Evolutionary conservation across 495 filamentous ascomycete genomes (phyloP).

Genomic region (Penicillium dipodomyicola): DNA sequence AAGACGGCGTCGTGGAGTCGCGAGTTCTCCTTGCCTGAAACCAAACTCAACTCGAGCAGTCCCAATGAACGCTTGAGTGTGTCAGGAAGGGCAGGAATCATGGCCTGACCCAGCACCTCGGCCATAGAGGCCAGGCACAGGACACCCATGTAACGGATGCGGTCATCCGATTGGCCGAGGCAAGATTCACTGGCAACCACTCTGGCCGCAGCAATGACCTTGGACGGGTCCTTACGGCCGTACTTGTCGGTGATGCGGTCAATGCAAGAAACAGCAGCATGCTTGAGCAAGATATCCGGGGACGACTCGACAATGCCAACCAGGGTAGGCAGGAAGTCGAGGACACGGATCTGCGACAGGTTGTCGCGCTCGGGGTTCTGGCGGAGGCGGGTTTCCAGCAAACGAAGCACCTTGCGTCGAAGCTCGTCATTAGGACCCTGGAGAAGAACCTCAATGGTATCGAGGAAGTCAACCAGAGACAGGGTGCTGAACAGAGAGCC

Average conservation of each 20-base stretch:
- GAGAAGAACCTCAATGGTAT: constrained; percentile 74
- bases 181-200: constrained; percentile 74
- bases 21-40: constrained; percentile 48
- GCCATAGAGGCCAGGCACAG: constrained; percentile 84
- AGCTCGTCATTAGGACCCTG: constrained; percentile 67
- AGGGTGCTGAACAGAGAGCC: constrained; percentile 72
- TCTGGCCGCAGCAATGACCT: constrained; percentile 60
- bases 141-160: constrained; percentile 75
- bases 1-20: constrained; percentile 79
- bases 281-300: constrained; percentile 68
- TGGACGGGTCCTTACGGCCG: constrained; percentile 77
- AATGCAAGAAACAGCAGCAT: constrained; percentile 78
- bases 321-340: constrained; percentile 75
- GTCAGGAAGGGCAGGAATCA: constrained; percentile 77
- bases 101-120: constrained; percentile 77
- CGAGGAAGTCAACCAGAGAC: constrained; percentile 79
- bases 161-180: constrained; percentile 67
- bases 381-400: constrained; percentile 71
- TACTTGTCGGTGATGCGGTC: constrained; percentile 89
- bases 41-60: constrained; percentile 63
- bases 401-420: constrained; percentile 73
- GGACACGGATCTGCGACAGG: constrained; percentile 62
- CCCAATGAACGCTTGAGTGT: constrained; percentile 67
- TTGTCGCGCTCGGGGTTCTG: constrained; percentile 63
- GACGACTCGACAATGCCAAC: constrained; percentile 70